A percentile compares a stretch with the other conserved stretches of the same genome.
phyloP scores from a whole-genome alignment of 1,139 yeast species.

The Saccharomyces pastorianus region DNA sequence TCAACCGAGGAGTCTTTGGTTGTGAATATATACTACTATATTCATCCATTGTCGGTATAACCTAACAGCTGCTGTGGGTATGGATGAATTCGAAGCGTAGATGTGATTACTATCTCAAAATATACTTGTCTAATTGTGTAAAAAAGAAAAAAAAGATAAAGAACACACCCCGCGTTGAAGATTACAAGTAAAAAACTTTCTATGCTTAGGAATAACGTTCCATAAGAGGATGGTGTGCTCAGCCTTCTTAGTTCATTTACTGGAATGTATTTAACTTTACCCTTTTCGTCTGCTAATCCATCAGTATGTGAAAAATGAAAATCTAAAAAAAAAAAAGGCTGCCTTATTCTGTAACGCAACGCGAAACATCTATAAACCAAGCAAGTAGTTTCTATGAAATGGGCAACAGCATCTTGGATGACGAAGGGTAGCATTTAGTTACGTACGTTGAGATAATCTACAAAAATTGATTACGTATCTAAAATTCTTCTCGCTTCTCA shows the following conservation, averaged over 20 bases:
- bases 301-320: not conserved
- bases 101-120: not conserved
- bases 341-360: not conserved
- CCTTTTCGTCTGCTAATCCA: not conserved
- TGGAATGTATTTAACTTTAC: not conserved
- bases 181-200: not conserved
- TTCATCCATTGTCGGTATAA: not conserved
- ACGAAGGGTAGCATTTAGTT: not conserved
- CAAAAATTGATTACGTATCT: not conserved
- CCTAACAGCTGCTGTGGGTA: not conserved
- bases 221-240: not conserved
- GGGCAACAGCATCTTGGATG: not conserved
- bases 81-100: not conserved
- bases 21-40: not conserved
- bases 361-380: not conserved
- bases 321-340: not conserved
- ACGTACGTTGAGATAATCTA: not conserved
- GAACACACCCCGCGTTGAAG: not conserved
- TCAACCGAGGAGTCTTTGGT: conserved; percentile 10
- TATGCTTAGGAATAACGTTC: not conserved
- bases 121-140: not conserved
- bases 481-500: not conserved
- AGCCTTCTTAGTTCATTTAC: not conserved
- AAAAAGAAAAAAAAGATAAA: not conserved
- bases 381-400: not conserved